A percentile compares a stretch with the other conserved stretches of the same genome.
phyloP scores from a whole-genome alignment of 148 eudicot genomes.

The Gaultheria prostrata region DNA sequence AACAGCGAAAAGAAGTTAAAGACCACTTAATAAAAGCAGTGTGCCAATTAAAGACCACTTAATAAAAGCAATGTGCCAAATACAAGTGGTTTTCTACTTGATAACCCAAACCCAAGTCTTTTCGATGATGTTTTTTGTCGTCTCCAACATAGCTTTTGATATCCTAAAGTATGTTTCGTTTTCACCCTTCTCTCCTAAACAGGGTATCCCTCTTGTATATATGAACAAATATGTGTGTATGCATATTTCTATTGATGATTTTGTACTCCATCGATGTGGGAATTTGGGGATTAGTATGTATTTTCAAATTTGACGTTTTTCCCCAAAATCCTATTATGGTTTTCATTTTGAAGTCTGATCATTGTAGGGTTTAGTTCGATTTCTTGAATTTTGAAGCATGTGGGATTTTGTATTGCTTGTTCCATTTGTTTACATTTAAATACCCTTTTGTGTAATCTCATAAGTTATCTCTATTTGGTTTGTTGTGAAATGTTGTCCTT shows the following conservation, averaged over 20 bases:
- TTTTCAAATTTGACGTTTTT: background rate
- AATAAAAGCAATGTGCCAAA: too few species aligned
- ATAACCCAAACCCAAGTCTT: too few species aligned
- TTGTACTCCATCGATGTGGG: background rate
- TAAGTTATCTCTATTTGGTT: background rate
- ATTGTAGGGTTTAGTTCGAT: background rate
- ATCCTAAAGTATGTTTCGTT: too few species aligned
- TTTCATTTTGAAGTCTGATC: background rate
- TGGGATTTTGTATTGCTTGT: background rate
- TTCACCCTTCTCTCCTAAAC: too few species aligned
- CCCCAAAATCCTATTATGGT: background rate
- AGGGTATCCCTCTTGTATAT: background rate
- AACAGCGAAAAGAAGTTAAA: too few species aligned
- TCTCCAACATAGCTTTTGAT: too few species aligned
- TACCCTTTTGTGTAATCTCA: slow-evolving; percentile 3
- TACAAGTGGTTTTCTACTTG: too few species aligned
- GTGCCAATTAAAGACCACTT: too few species aligned
- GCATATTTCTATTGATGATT: background rate
- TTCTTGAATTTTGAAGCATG: background rate
- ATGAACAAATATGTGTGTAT: background rate
- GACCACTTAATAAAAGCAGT: too few species aligned
- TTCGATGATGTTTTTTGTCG: too few species aligned
- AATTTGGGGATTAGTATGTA: background rate
- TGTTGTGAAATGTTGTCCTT: slow-evolving; percentile 1
- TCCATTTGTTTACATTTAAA: background rate